Evolutionary conservation across 2,329 filamentous ascomycete species (phyloP).

Genomic region (Alternaria rosae): DNA sequence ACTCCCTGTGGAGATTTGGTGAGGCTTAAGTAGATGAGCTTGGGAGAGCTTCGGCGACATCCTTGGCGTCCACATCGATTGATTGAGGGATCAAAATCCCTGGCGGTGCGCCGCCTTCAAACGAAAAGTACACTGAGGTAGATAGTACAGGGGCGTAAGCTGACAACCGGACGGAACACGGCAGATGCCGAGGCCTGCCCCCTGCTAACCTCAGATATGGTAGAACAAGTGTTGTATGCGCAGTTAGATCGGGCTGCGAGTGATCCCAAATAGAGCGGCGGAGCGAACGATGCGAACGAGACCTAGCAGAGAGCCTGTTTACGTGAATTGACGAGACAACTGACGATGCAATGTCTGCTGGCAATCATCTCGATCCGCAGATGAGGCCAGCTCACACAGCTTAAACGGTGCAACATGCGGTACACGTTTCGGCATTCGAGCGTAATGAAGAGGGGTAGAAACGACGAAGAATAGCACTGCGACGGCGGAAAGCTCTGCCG

Average conservation of each 20-base stretch:
- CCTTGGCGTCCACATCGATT: not conserved
- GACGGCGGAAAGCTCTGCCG: not conserved
- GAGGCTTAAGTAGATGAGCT: not conserved
- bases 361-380: not conserved
- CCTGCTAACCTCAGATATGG: not conserved
- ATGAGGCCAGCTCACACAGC: not conserved
- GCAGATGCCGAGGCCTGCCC: not conserved
- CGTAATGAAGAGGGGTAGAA: not conserved
- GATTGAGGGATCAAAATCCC: not conserved
- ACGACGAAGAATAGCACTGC: not conserved
- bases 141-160: not conserved
- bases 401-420: not conserved
- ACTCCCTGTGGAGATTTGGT: not conserved
- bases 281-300: not conserved
- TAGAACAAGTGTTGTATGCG: not conserved
- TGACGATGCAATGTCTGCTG: not conserved
- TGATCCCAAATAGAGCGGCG: not conserved
- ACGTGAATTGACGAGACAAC: not conserved
- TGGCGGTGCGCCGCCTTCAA: not conserved
- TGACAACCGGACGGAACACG: not conserved
- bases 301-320: not conserved
- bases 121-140: not conserved
- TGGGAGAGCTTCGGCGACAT: too few relatives aligned
- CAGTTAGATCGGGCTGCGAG: not conserved
- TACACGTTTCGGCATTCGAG: not conserved